phyloP scores from a whole-genome alignment of 176 grass and related monocot genomes.

The Dactylis glomerata region DNA sequence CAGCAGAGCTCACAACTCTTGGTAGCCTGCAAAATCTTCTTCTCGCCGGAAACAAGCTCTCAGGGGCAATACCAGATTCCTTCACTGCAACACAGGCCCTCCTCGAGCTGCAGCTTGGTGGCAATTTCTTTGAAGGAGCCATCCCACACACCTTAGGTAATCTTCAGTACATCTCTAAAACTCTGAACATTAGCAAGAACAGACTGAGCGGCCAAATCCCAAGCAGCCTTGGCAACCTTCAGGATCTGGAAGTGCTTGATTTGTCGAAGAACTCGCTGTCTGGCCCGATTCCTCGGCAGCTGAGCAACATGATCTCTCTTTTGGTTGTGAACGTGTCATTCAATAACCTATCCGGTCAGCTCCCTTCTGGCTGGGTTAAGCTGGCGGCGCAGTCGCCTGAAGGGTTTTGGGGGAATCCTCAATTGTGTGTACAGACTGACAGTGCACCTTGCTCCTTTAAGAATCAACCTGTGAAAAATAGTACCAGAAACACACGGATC shows the following conservation, averaged over 20 bases:
- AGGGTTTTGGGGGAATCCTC: slow-evolving; percentile 36
- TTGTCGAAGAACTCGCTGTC: slow-evolving; percentile 45
- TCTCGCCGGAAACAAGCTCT: slow-evolving; percentile 31
- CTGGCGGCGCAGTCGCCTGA: not conserved
- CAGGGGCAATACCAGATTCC: slow-evolving; percentile 34
- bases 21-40: slow-evolving; percentile 31
- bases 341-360: slow-evolving; percentile 36
- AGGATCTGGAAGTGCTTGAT: slow-evolving; percentile 42
- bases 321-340: slow-evolving; percentile 35
- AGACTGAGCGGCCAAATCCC: slow-evolving; percentile 43
- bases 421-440: slow-evolving; percentile 11
- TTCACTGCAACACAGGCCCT: slow-evolving; percentile 29
- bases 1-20: slow-evolving; percentile 23
- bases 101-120: slow-evolving; percentile 48
- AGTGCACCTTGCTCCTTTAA: not conserved
- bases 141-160: slow-evolving; percentile 41
- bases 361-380: slow-evolving; percentile 36
- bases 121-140: slow-evolving; percentile 35
- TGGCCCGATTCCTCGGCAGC: slow-evolving; percentile 34
- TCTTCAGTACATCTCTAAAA: slow-evolving; percentile 43
- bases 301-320: slow-evolving; percentile 50
- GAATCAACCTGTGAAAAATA: not conserved
- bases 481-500: not conserved
- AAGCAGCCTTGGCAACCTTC: slow-evolving; percentile 42
- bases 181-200: slow-evolving; percentile 49